Base-by-base conservation (phyloP, 371 early-diverging fungal genomes). In the Mortierella sp. region DNA sequence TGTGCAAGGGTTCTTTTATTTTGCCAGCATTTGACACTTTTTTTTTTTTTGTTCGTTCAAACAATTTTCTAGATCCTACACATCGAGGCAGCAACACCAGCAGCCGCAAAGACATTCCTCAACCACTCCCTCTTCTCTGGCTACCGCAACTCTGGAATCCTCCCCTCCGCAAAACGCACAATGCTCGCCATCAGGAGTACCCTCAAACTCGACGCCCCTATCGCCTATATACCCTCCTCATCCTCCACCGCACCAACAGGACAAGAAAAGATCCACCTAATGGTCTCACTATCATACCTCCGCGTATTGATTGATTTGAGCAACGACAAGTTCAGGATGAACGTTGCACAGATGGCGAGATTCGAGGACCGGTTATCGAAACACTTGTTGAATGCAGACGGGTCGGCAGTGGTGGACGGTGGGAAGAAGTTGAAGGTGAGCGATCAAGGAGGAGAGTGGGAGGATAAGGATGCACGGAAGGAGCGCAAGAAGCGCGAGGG, bases 181-280 rank as follows among this genome's bases (percentile, higher is more conserved):
- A 92, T 93, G 92, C 82, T 93, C 11, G 92, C 92, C 13, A 91
- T 93, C 51, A 88, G 92, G 13, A 91, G 90, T 64, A 91, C 94
- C 19, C 89, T 90, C 71, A 92, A 93, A 71, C 81, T 93, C 31
- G 94, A 93, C 73, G 89, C 90, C 13, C 94, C 94, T 1, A 90
- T 93, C 50, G 93, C 91, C 14, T 88, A 89, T 64, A 78, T 92
- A n/a, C 81, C 89, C 69, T 72, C 78, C 28, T 19, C 53, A 9
- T 79, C 77, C 11, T 46, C 78, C 50, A 5, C 54, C 28, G 10
- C 79, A 8, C 6, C 71, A 34, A n/a, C 77, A 16, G 14, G 72
- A 72, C 69, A 69, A 37, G 78, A 83, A 3, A 86, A 77, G 50
- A 89, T 92, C 10, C 77, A 89, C 19, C 86, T 90, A 48, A 82